Base-by-base conservation (phyloP, 2,329 filamentous ascomycete genomes). In the Penicillium italicum region DNA sequence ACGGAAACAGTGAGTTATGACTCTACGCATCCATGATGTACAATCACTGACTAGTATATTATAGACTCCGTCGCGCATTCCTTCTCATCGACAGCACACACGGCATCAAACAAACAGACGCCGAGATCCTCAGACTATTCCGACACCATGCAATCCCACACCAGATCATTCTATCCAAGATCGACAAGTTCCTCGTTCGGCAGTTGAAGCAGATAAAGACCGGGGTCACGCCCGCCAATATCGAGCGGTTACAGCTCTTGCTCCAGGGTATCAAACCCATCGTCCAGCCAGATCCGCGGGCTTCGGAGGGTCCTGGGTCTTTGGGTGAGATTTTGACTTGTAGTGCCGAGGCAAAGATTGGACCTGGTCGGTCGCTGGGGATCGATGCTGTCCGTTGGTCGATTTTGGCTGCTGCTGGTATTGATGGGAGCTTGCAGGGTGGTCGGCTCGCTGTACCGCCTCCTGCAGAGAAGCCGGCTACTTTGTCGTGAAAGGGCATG, bases 91-190 rank as follows among this genome's bases (percentile, higher is more conserved):
- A 89, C 69, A 76, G 82, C 2, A 70, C 79, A 26, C 85, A 87
- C 65, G 86, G 86, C 2, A 66, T 88, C 42, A 89, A 88, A 67
- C 66, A 73, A n/a, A 79, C 74, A 3, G 87, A 90, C 66, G 61
- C 76, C 30, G 74, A 81, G 37, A 74, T 89, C 20, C 73, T 90
- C 8, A 72, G 76, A 5, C 70, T 84, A 22, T 77, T 90, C 45
- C 76, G 81, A 16, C 62, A 79, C 43, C 75, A 79, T n/a, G 80
- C 79, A 1, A 80, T 89, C 16, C 77, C 82, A 0, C 84, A 85
- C 67, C 86, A 89, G 67, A 74, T 90, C 16, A 75, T 90, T 16
- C 66, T 89, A n/a, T 82, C 80, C 7, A 90, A 90, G 68, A 78
- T 82, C 7, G 87, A 90, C 66, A 80, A 81, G 57, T 57, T 86